phyloP scores from a whole-genome alignment of 345 rosid genomes.

The Luvunga scandens region DNA sequence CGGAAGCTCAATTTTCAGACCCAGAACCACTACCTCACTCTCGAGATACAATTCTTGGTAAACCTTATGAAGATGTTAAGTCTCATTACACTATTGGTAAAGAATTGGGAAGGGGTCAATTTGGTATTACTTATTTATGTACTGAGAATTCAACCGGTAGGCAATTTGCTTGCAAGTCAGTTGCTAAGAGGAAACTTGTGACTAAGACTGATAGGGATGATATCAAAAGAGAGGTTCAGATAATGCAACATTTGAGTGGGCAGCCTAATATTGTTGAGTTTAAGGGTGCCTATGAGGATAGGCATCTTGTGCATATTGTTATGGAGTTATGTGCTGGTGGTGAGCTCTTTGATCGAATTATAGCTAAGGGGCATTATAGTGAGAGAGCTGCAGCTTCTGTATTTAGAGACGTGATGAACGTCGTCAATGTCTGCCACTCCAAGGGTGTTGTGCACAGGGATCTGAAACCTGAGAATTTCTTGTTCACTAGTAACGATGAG shows the following conservation, averaged over 20 bases:
- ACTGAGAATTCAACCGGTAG: constrained; percentile 31
- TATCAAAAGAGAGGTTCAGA: constrained; percentile 32
- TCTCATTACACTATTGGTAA: constrained; percentile 23
- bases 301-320: constrained; percentile 33
- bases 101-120: constrained; percentile 36
- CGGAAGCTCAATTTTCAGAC: constrained; percentile 23
- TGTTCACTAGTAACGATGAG: constrained; percentile 29
- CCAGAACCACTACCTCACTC: constrained; percentile 32
- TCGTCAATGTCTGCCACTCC: constrained; percentile 64
- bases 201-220: constrained; percentile 24
- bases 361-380: constrained; percentile 29
- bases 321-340: constrained; percentile 47
- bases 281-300: constrained; percentile 37
- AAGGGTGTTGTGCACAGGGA: constrained; percentile 87
- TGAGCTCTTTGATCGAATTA: constrained; percentile 38
- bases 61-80: constrained; percentile 54
- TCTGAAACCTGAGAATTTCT: constrained; percentile 44
- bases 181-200: constrained; percentile 21
- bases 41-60: not conserved
- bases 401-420: constrained; percentile 26
- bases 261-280: constrained; percentile 34
- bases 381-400: constrained; percentile 36
- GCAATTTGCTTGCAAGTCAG: constrained; percentile 35
- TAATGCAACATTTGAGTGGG: constrained; percentile 39
- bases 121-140: constrained; percentile 32